Evolutionary conservation across 257 asterid genomes (phyloP).

Genomic region (Gentiana macrophylla): DNA sequence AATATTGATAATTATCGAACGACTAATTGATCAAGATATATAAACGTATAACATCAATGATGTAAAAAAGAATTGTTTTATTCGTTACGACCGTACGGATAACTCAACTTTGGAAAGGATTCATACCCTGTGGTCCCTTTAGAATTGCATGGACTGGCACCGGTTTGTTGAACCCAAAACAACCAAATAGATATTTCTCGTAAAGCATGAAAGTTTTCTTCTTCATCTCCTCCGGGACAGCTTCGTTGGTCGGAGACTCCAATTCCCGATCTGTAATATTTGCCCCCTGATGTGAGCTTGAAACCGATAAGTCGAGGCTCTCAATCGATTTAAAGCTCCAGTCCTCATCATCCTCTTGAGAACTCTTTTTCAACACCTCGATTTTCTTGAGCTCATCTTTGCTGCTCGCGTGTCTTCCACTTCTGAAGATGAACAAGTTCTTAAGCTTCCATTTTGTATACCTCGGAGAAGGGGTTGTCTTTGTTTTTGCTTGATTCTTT

Average conservation of each 20-base stretch:
- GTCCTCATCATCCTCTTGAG: constrained; percentile 37
- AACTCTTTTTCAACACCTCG: constrained; percentile 25
- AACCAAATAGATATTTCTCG: constrained; percentile 62
- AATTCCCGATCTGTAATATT: constrained; percentile 63
- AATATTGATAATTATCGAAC: too few species aligned
- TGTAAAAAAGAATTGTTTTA: too few species aligned
- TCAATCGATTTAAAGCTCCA: constrained; percentile 62
- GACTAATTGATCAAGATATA: too few species aligned
- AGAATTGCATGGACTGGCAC: constrained; percentile 27
- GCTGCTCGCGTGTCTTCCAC: constrained; percentile 62
- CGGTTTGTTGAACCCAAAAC: constrained; percentile 60
- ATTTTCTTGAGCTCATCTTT: constrained; percentile 13
- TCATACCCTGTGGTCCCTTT: constrained; percentile 9
- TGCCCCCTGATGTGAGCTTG: constrained; percentile 30
- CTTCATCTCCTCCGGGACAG: constrained; percentile 67
- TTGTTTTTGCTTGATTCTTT: constrained; percentile 17
- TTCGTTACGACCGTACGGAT: too few species aligned
- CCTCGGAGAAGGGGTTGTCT: constrained; percentile 26
- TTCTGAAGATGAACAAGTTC: constrained; percentile 49
- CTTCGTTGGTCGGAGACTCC: constrained; percentile 63
- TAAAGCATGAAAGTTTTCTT: constrained; percentile 72
- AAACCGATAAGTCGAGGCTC: constrained; percentile 21
- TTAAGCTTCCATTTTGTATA: constrained; percentile 50
- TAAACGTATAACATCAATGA: too few species aligned
- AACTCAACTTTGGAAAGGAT: too few species aligned